Percentiles rank a stretch among this genome's conserved stretches.
Conservation (phyloP, 306 rosid species). For the Quercus bicolor region DNA sequence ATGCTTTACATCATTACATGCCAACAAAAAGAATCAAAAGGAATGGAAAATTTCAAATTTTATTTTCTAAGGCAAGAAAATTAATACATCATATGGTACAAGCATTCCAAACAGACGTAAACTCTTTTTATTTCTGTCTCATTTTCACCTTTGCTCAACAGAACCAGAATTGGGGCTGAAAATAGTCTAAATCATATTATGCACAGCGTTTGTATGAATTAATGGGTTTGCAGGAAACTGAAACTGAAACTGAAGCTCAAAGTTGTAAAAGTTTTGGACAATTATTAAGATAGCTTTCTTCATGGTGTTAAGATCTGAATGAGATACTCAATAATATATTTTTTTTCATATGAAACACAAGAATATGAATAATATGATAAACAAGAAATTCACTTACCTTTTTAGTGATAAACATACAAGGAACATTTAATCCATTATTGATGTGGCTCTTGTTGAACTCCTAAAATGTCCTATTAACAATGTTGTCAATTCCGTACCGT, state of each 20-base stretch:
- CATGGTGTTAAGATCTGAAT: no score
- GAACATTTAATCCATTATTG: conserved; percentile 35
- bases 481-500: no score
- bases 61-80: not conserved
- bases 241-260: not conserved
- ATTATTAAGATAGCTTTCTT: not conserved
- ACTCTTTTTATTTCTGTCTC: no score
- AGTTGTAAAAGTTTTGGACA: not conserved
- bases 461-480: conserved; percentile 29
- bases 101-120: not conserved
- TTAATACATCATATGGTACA: no score
- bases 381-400: conserved; percentile 22
- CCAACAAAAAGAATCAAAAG: not conserved
- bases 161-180: no score
- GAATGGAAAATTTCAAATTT: not conserved
- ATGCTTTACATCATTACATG: not conserved
- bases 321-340: no score
- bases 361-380: not conserved
- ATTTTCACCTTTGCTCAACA: no score
- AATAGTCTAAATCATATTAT: not conserved
- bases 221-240: not conserved
- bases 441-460: conserved; percentile 50
- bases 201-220: not conserved
- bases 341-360: not conserved
- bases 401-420: conserved; percentile 41